Evolutionary conservation across 2,329 filamentous ascomycete species (phyloP).

Genomic region (Macroventuria anomochaeta): DNA sequence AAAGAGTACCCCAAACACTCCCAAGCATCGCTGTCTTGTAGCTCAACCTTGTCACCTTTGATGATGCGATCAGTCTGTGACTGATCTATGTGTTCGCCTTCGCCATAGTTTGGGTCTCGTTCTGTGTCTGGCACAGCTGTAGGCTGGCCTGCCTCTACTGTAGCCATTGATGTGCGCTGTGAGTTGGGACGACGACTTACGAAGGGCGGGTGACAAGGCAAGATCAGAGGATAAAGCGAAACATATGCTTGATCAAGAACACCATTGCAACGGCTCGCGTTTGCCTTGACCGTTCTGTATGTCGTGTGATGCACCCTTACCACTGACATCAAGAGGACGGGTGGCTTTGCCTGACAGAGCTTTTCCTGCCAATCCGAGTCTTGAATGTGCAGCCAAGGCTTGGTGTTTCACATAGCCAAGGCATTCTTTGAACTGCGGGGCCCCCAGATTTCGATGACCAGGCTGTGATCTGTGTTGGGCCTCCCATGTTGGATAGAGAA

Average conservation of each 20-base stretch:
- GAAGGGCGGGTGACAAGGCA: neutral
- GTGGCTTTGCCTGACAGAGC: slow-evolving; percentile 20
- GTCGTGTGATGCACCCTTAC: slow-evolving; percentile 5
- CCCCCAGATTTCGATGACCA: neutral
- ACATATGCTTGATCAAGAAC: neutral
- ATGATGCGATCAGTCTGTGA: slow-evolving; percentile 31
- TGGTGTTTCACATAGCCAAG: slow-evolving; percentile 22
- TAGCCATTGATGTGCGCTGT: slow-evolving; percentile 15
- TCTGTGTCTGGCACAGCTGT: slow-evolving; percentile 35
- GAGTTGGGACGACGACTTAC: neutral
- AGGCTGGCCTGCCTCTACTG: slow-evolving; percentile 16
- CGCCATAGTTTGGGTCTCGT: slow-evolving; percentile 27
- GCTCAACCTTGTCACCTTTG: slow-evolving; percentile 37
- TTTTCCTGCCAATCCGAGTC: slow-evolving; percentile 25
- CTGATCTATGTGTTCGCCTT: slow-evolving; percentile 22
- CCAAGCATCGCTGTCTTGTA: slow-evolving; percentile 52
- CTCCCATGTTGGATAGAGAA: slow-evolving; percentile 16
- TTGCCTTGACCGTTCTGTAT: neutral
- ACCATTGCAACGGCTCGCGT: neutral
- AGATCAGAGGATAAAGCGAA: neutral
- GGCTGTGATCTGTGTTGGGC: neutral
- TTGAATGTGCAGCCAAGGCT: slow-evolving; percentile 8
- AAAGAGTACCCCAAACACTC: slow-evolving; percentile 55
- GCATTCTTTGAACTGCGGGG: slow-evolving; percentile 9
- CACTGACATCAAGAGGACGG: slow-evolving; percentile 24